Conservation (phyloP, 164 flowering plant genomes). For the Euptelea pleiosperma region DNA sequence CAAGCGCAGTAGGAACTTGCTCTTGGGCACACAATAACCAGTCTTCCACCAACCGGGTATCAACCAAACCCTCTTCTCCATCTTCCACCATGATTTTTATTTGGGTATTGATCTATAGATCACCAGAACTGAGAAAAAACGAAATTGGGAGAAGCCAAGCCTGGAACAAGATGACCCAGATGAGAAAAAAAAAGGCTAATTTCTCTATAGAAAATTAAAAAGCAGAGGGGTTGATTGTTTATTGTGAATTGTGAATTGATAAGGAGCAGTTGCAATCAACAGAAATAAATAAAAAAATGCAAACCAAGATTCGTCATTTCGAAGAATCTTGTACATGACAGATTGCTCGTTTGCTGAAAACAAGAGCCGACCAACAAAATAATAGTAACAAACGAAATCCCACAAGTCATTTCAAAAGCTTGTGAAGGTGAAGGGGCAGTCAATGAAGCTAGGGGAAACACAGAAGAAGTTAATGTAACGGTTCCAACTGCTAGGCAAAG, state of each 20-base stretch:
- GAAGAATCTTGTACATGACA: slow-evolving; percentile 59
- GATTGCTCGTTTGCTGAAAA: slow-evolving; percentile 20
- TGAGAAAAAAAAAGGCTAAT: background rate
- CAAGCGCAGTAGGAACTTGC: slow-evolving; percentile 61
- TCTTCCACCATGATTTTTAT: slow-evolving; percentile 56
- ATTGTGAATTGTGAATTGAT: slow-evolving; percentile 15
- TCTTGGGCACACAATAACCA: slow-evolving; percentile 55
- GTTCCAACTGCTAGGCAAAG: background rate
- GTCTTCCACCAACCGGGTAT: slow-evolving; percentile 46
- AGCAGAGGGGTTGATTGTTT: background rate
- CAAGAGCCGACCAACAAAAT: slow-evolving; percentile 22
- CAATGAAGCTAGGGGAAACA: background rate
- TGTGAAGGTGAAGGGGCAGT: background rate
- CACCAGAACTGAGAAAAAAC: slow-evolving; percentile 15
- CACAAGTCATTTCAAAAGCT: too few species aligned
- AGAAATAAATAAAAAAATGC: slow-evolving; percentile 11
- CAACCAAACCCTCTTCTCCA: slow-evolving; percentile 22
- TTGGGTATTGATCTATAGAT: slow-evolving; percentile 15
- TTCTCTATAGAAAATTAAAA: slow-evolving; percentile 10
- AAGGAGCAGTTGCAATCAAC: slow-evolving; percentile 56
- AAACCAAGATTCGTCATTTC: slow-evolving; percentile 22
- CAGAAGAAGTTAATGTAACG: slow-evolving; percentile 3
- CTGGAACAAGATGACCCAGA: slow-evolving; percentile 13
- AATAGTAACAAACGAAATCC: slow-evolving; percentile 15
- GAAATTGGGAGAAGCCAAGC: slow-evolving; percentile 8